Conservation (phyloP, 2,329 filamentous ascomycete species). For the Penicillium sclerotiorum region DNA sequence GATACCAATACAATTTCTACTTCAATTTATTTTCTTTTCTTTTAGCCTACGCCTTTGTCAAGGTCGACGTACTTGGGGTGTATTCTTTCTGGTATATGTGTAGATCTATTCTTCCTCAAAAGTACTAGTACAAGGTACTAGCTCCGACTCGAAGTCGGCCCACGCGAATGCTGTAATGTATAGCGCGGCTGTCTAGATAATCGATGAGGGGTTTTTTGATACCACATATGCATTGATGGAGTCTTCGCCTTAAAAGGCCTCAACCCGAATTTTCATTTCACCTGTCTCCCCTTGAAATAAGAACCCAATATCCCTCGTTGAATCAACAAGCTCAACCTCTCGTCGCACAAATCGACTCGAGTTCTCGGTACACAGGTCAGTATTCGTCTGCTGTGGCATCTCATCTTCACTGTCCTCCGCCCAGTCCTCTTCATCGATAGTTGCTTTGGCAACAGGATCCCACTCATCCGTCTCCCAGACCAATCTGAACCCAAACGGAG, state of each 20-base stretch:
- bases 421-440: slow-evolving; percentile 58
- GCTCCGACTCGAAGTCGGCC: too few relatives aligned
- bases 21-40: background rate
- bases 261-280: slow-evolving; percentile 72
- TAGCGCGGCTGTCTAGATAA: too few relatives aligned
- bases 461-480: slow-evolving; percentile 91
- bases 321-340: slow-evolving; percentile 77
- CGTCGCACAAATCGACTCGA: slow-evolving; percentile 70
- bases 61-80: background rate
- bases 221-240: background rate
- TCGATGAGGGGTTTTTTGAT: too few relatives aligned
- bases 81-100: too few relatives aligned
- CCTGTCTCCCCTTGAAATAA: slow-evolving; percentile 68
- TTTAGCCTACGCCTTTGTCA: too few relatives aligned
- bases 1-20: background rate
- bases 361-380: slow-evolving; percentile 22
- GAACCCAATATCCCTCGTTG: slow-evolving; percentile 79
- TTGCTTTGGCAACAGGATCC: slow-evolving; percentile 72
- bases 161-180: too few relatives aligned
- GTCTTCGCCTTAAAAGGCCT: slow-evolving; percentile 38
- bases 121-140: too few relatives aligned
- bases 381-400: slow-evolving; percentile 10
- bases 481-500: slow-evolving; percentile 66
- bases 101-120: too few relatives aligned
- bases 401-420: slow-evolving; percentile 45